Percentiles rank a stretch among this genome's conserved stretches.
Conservation (phyloP, 2,329 filamentous ascomycete genomes). For the Cryoendolithus antarcticus region DNA sequence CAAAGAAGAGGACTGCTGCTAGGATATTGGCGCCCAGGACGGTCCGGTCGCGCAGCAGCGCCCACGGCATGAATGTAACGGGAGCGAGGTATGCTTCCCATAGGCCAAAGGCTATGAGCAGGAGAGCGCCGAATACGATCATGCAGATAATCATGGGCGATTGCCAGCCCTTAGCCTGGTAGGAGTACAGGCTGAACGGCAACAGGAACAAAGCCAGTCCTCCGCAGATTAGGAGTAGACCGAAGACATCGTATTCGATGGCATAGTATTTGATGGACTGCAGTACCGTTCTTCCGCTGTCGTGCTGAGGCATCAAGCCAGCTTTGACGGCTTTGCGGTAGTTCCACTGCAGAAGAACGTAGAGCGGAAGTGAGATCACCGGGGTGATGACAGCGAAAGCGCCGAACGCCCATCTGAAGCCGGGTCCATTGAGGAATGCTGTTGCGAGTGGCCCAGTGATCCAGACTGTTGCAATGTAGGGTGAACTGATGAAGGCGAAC, state of each 20-base stretch:
- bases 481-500: conserved; percentile 49
- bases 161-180: conserved; percentile 23
- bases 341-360: conserved; percentile 45
- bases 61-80: conserved; percentile 31
- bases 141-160: conserved; percentile 28
- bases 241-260: conserved; percentile 53
- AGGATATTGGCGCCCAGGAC: conserved; percentile 41
- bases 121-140: conserved; percentile 26
- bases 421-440: conserved; percentile 9
- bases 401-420: conserved; percentile 58
- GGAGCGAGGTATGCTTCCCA: conserved; percentile 30
- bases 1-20: conserved; percentile 24
- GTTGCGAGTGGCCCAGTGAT: conserved; percentile 36
- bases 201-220: conserved; percentile 54
- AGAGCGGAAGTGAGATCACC: conserved; percentile 47
- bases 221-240: conserved; percentile 48
- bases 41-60: conserved; percentile 37
- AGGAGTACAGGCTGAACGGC: conserved; percentile 45
- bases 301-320: conserved; percentile 36
- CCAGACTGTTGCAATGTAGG: conserved; percentile 53
- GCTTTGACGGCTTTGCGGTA: conserved; percentile 46
- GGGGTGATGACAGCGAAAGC: conserved; percentile 54
- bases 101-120: conserved; percentile 25
- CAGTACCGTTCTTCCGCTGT: conserved; percentile 33
- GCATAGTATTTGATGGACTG: conserved; percentile 43